Evolutionary conservation across 139 green algal species (phyloP).

Genomic region (Picochlorum costavermella): DNA sequence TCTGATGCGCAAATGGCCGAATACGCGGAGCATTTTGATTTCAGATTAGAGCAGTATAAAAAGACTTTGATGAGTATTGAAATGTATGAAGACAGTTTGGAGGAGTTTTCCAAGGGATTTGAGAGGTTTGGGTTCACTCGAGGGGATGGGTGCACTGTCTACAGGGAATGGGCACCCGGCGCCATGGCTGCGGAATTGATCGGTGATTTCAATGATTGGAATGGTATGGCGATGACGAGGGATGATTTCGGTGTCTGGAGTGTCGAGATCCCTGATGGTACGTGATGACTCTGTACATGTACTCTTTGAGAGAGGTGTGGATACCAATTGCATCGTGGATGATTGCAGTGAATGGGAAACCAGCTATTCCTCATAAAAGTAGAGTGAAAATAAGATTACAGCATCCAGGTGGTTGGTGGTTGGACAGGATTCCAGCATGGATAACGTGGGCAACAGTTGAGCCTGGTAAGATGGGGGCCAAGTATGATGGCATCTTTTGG

Average conservation of each 20-base stretch:
- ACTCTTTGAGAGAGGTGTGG: no score
- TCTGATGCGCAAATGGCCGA: conserved; percentile 50
- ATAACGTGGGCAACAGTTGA: conserved; percentile 58
- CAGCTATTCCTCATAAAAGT: conserved; percentile 65
- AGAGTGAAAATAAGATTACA: conserved; percentile 77
- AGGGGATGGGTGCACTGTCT: conserved; percentile 43
- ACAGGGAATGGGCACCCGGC: conserved; percentile 84
- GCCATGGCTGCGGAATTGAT: conserved; percentile 54
- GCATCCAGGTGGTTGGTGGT: conserved; percentile 50
- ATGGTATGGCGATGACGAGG: conserved; percentile 51
- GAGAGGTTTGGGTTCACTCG: conserved; percentile 66
- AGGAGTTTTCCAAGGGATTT: conserved; percentile 60
- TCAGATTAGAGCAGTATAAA: conserved; percentile 60
- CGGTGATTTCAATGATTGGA: conserved; percentile 90
- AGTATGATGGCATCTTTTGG: conserved; percentile 92
- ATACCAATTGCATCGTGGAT: neutral
- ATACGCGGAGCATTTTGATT: conserved; percentile 69
- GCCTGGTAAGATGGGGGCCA: conserved; percentile 64
- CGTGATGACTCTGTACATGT: no score
- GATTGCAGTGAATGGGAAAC: conserved; percentile 24
- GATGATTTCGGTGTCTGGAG: conserved; percentile 79
- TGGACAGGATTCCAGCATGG: conserved; percentile 86
- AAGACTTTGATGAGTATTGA: conserved; percentile 47
- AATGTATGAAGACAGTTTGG: conserved; percentile 53
- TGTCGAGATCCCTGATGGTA: conserved; percentile 47